Evolutionary conservation across 2,329 filamentous ascomycete species (phyloP), one percentile per base, ranked within the genome.

Genomic region (Akanthomyces muscarius): DNA sequence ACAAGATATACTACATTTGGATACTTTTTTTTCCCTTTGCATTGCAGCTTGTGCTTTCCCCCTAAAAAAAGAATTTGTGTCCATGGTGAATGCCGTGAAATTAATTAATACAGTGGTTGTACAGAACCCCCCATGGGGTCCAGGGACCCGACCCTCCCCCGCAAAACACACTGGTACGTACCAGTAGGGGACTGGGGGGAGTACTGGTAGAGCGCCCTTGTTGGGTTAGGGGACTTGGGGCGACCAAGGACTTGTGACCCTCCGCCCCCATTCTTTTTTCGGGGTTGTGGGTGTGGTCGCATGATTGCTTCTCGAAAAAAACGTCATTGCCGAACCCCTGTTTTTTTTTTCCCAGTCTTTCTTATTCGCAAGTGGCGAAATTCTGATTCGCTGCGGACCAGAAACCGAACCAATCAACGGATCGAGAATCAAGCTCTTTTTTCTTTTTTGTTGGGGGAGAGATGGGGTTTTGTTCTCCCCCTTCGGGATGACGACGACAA

Each of bases 401-500:
- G 14, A 25, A 25, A 50, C 4, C 25, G 47, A 18, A 18, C 47
- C 47, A 50, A 50, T 50, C 8, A 38, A 13, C 36, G 36, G 36
- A 11, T 38, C 36, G 36, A 10, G 11, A 38, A 38, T 38, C 36
- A 16, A 8, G 25, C 25, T 50, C 16, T 28, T 13, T 8, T 48
- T 14, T 54, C 36, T 16, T 23, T 54, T 54, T 54, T 54, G 51
- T 54, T 54, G 51, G 51, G 51, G 51, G 51, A n/a, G 21, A 48
- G 21, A 44, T 25, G 21, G 45, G 5, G 4, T 5, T 8, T 23
- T 23, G 5, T 25, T 13, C 21, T 21, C 23, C 47, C 47, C 47
- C 18, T 8, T 45, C 18, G 18, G n/a, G 6, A 50, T 50, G 47
- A 42, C 28, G 52, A 54, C 23, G 36, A 42, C 21, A 18, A 30